Base-by-base conservation (phyloP, 306 rosid species). In the Quercus glauca region DNA sequence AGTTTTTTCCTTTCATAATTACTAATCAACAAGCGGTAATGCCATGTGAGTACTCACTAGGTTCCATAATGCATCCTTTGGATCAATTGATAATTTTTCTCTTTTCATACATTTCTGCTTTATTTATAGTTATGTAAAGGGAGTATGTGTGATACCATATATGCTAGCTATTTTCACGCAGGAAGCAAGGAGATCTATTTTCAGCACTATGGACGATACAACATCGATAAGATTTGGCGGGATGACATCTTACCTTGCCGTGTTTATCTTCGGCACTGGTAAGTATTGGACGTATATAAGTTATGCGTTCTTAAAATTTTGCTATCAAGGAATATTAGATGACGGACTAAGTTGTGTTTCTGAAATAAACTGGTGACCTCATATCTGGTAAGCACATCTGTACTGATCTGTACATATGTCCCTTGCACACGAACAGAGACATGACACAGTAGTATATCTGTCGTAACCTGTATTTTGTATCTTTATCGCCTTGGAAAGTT, bases 221-320 rank as follows among this genome's bases (percentile, higher is more conserved):
- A 86, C 73, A 89, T 94, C 28, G 88, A 94, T 83, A 88, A 86
- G 86, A 94, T 94, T 65, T 94, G 97, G 97, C 87, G 92, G 73
- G 97, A 94, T 81, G 99, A 92, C 82, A 91, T 94, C 73, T 85
- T 94, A 71, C 97, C 99, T 74, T 94, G 99, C 77, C 97, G 99
- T 35, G 84, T 88, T 73, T 94, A 94, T 87, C 94, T 94, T 84
- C 87, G 97, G 41, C 97, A 94, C 83, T 94, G 99, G 99, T 94
- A 59, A 89, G 91, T 82, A 45, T 69, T 59, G 11, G 76, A 59
- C 71, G 59, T 58, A 81, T 75, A 28, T 26, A 4, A 18, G 45
- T 17, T 29, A 64, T 29, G 21, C 5, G 3, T 14, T 13, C 13
- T 23, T 59, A 59, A 59, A 67, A 31, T 67, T 19, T 7, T 35